Evolutionary conservation across 495 filamentous ascomycete genomes (phyloP).

Genomic region (Xylaria longipes): DNA sequence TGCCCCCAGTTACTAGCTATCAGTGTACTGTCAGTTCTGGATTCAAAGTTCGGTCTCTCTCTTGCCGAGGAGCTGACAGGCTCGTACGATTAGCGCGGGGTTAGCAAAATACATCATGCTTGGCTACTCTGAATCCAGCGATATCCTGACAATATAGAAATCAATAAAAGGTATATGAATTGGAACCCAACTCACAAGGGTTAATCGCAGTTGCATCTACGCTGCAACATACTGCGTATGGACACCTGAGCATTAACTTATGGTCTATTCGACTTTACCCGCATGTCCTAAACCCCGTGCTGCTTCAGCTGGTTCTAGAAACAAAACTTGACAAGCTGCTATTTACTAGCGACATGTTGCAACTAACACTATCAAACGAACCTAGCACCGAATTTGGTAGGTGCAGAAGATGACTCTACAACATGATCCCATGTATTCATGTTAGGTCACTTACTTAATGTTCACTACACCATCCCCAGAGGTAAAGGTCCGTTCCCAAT

Average conservation of each 20-base stretch:
- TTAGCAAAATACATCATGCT: background rate
- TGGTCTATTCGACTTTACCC: background rate
- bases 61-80: background rate
- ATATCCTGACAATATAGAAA: background rate
- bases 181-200: background rate
- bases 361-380: background rate
- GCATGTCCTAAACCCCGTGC: background rate
- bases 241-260: background rate
- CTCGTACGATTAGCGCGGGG: slow-evolving; percentile 1
- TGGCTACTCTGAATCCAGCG: background rate
- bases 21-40: background rate
- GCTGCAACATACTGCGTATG: background rate
- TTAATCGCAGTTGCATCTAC: slow-evolving; percentile 3
- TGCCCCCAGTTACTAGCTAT: background rate
- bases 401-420: background rate
- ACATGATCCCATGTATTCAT: background rate
- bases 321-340: background rate
- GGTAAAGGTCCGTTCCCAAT: background rate
- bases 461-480: background rate
- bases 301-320: background rate
- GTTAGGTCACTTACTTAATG: background rate
- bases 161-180: background rate
- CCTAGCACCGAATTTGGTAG: background rate
- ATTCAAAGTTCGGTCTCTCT: background rate
- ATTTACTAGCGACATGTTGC: background rate